These are phyloP conservation scores for Lactifluus piperatus DNA, from an alignment of 768 basidiomycete species.

Conservation along the genomic window DNA sequence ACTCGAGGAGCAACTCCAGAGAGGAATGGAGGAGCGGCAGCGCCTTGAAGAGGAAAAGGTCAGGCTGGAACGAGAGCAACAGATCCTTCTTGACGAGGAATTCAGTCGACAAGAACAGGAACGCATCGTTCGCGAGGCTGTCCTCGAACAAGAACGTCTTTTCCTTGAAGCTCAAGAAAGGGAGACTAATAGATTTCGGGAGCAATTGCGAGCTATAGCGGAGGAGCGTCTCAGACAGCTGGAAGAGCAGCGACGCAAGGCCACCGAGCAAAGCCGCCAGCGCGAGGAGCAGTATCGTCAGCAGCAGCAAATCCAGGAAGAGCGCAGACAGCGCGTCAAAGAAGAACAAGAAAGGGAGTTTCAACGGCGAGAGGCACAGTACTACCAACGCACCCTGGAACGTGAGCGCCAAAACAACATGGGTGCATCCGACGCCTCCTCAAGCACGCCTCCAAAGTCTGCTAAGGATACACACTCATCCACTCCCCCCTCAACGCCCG, in stretches of 20 bases:
- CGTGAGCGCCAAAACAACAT: constrained; percentile 25
- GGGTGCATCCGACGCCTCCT: constrained; percentile 10
- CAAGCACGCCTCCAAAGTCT: neutral
- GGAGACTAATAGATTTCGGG: constrained; percentile 7
- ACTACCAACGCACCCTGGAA: constrained; percentile 16
- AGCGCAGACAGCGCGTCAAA: constrained; percentile 26
- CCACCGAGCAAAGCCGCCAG: no score
- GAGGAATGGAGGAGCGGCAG: constrained; percentile 5
- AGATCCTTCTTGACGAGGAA: no score
- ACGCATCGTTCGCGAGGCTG: no score
- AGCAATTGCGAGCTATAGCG: constrained; percentile 1
- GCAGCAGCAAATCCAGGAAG: no score
- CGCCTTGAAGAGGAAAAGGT: constrained; percentile 25
- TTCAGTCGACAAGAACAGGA: no score
- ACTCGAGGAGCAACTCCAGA: constrained; percentile 9
- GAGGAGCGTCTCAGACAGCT: no score
- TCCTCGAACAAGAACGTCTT: no score
- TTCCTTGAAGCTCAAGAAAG: neutral
- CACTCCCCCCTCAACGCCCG: neutral
- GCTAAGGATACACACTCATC: neutral
- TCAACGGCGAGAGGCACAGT: constrained; percentile 17
- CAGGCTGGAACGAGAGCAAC: no score
- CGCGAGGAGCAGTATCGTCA: no score
- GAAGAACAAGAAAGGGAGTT: constrained; percentile 25
- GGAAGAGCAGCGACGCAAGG: no score